Percentiles rank a stretch among this genome's conserved stretches.
These are phyloP conservation scores for Gastrodia elata DNA, from an alignment of 106 monocot species.

Conservation along the genomic window DNA sequence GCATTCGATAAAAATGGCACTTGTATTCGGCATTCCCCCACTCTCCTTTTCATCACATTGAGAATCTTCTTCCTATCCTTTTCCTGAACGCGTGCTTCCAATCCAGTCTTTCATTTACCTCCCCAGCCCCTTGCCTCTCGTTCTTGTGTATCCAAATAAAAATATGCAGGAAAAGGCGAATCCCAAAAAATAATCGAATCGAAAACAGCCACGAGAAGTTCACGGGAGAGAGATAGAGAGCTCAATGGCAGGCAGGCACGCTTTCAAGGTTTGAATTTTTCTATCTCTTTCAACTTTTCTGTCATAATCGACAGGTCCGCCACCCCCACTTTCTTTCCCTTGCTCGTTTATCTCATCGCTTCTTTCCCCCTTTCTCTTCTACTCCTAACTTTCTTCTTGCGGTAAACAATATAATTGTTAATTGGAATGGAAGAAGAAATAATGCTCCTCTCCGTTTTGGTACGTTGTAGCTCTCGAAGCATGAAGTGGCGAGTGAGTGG, in stretches of 20 bases:
- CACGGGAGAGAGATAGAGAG: neutral
- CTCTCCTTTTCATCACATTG: constrained; percentile 5
- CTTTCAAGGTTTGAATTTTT: constrained; percentile 58
- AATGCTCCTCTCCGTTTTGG: neutral
- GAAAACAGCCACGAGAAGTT: neutral
- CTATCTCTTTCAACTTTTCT: constrained; percentile 31
- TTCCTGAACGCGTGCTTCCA: neutral
- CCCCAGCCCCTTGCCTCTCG: neutral
- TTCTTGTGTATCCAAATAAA: neutral
- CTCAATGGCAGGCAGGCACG: constrained; percentile 89
- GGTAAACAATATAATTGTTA: neutral
- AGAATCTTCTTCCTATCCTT: neutral
- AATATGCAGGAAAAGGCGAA: neutral
- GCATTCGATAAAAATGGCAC: constrained; percentile 2
- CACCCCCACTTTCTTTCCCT: neutral
- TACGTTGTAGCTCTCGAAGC: neutral
- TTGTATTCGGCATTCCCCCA: constrained; percentile 3
- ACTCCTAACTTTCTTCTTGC: neutral
- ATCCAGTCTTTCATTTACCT: neutral
- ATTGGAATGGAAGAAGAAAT: neutral
- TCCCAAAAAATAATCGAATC: neutral
- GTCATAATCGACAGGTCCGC: constrained; percentile 28
- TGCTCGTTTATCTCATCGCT: neutral
- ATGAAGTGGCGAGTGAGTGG: neutral
- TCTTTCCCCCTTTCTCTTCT: neutral